These are phyloP conservation scores for Teunomyces cretensis DNA, from an alignment of 805 yeast genomes.

Conservation along the genomic window DNA sequence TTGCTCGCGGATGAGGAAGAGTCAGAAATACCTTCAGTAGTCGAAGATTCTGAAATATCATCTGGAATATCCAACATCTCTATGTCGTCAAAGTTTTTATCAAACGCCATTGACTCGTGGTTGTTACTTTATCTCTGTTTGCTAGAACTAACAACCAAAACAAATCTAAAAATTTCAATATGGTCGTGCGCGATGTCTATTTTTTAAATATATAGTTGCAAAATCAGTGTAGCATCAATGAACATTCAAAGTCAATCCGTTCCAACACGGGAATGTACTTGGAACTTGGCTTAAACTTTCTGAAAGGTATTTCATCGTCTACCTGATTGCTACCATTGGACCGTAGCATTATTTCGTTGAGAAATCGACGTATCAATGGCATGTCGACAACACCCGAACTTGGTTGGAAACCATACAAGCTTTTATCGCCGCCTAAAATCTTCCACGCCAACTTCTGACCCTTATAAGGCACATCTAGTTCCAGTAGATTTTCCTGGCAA, in stretches of 20 bases:
- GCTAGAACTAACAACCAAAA: background rate
- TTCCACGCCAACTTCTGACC: background rate
- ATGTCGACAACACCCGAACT: background rate
- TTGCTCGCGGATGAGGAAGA: conserved; percentile 7
- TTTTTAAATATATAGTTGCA: background rate
- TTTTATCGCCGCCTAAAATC: background rate
- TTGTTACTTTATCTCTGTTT: background rate
- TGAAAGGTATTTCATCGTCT: background rate
- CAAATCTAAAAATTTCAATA: background rate
- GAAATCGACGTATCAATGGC: background rate
- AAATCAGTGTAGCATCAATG: background rate
- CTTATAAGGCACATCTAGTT: background rate
- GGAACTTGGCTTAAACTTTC: background rate
- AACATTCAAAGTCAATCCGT: background rate
- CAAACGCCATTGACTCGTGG: background rate
- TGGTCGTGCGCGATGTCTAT: conserved; percentile 1
- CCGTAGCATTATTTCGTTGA: background rate
- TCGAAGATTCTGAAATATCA: conserved; percentile 21
- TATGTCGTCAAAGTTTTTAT: conserved; percentile 29
- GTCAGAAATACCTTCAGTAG: conserved; percentile 18
- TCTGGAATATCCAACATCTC: conserved; percentile 47
- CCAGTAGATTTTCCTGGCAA: background rate
- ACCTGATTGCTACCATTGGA: background rate
- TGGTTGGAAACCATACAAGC: background rate
- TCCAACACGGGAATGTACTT: background rate